Evolutionary conservation across 78 protist genomes (phyloP).

Genomic region (slime mould (Dictyostelium discoideum)): dicty_2.7 NC_007089.4:2479001-2479500

Average conservation of each 20-base stretch:
- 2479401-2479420: background rate
- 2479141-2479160: background rate
- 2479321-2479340: no score
- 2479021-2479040: background rate
- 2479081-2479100: background rate
- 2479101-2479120: background rate
- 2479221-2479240: background rate
- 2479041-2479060: background rate
- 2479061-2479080: background rate
- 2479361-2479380: background rate
- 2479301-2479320: no score
- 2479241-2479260: background rate
- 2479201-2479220: background rate
- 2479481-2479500: no score
- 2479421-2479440: background rate
- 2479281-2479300: background rate
- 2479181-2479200: background rate
- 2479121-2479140: background rate
- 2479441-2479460: background rate
- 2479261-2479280: background rate
- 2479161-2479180: background rate
- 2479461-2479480: no score
- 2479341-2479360: no score
- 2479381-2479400: background rate
- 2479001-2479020: constrained; percentile 1